Conservation (phyloP, 2,329 filamentous ascomycete genomes). For the Phyllosticta ampelicida region DNA sequence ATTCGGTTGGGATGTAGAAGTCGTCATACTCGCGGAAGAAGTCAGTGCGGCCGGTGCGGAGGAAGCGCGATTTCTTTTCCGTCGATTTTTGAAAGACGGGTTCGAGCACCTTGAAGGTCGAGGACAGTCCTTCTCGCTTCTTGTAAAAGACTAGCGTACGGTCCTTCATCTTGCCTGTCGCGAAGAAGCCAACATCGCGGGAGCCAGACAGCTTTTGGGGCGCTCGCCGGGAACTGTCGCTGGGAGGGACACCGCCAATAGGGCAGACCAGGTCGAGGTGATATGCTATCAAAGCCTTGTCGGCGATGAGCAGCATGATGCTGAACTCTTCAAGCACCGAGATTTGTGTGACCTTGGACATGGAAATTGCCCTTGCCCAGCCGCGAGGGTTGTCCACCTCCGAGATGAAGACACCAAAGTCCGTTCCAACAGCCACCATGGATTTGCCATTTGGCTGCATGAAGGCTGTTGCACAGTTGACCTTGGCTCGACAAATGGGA, state of each 20-base stretch:
- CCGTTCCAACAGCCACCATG: slow-evolving; percentile 89
- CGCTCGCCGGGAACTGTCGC: slow-evolving; percentile 67
- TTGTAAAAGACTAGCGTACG: slow-evolving; percentile 93
- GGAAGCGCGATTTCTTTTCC: slow-evolving; percentile 66
- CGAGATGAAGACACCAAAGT: slow-evolving; percentile 85
- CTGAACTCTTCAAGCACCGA: slow-evolving; percentile 94
- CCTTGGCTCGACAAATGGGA: slow-evolving; percentile 71
- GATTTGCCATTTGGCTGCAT: slow-evolving; percentile 67
- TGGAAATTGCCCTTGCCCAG: slow-evolving; percentile 74
- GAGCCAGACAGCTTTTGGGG: slow-evolving; percentile 79
- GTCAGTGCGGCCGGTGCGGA: slow-evolving; percentile 67
- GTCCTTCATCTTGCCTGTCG: slow-evolving; percentile 94
- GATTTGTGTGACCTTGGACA: slow-evolving; percentile 74
- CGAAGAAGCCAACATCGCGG: slow-evolving; percentile 94
- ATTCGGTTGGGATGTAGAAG: slow-evolving; percentile 95
- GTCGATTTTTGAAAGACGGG: slow-evolving; percentile 89
- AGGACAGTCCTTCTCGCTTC: slow-evolving; percentile 83
- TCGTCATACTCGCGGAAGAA: slow-evolving; percentile 98
- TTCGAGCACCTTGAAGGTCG: slow-evolving; percentile 90
- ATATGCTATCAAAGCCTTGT: slow-evolving; percentile 85
- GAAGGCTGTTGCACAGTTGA: slow-evolving; percentile 92
- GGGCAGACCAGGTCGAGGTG: slow-evolving; percentile 75
- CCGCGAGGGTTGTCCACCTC: slow-evolving; percentile 82
- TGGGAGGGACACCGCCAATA: slow-evolving; percentile 38
- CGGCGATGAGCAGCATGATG: slow-evolving; percentile 79